Conservation (phyloP, 805 yeast species). For the Monosporozyma yasuniensis region DNA sequence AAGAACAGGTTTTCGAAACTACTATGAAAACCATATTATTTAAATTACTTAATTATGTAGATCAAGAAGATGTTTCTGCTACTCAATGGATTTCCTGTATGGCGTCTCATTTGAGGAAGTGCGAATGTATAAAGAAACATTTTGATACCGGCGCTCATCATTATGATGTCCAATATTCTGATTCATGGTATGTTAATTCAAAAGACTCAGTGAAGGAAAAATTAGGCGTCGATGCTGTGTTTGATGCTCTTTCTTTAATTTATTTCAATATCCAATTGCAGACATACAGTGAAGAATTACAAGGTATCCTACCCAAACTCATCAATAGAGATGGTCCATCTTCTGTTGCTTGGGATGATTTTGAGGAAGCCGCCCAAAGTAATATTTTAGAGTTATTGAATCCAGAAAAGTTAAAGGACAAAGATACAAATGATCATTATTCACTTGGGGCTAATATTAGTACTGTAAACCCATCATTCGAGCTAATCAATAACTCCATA, state of each 20-base stretch:
- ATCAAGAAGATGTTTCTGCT: neutral
- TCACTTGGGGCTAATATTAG: neutral
- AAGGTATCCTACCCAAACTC: neutral
- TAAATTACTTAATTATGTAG: neutral
- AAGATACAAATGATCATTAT: neutral
- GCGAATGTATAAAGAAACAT: neutral
- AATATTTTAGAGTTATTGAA: neutral
- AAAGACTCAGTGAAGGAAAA: neutral
- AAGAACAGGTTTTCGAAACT: conserved; percentile 38
- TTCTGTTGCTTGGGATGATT: neutral
- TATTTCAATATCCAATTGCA: neutral
- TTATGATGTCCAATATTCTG: neutral
- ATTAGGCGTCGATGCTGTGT: neutral
- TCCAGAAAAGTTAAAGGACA: neutral
- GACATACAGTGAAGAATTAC: neutral
- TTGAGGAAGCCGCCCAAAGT: neutral
- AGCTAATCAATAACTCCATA: neutral
- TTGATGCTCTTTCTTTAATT: neutral
- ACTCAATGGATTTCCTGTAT: neutral
- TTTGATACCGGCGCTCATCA: neutral
- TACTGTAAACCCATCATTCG: neutral
- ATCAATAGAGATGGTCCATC: neutral
- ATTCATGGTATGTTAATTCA: neutral
- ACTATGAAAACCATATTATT: conserved; percentile 1
- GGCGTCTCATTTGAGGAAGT: neutral